Evolutionary conservation across 768 basidiomycete species (phyloP).

Genomic region (Boletus edulis): DNA sequence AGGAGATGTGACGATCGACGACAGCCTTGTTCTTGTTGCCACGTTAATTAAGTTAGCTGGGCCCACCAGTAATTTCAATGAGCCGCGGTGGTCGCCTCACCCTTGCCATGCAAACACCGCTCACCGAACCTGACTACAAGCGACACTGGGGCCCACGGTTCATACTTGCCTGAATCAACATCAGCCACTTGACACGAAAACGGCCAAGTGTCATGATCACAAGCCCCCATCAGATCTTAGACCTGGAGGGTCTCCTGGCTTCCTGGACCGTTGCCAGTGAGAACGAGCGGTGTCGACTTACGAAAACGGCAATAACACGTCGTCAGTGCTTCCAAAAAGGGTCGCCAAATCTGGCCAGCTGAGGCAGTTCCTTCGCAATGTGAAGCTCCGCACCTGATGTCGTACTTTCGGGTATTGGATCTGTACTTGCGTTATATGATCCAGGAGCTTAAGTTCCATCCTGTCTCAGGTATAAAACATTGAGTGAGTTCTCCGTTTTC

Average conservation of each 20-base stretch:
- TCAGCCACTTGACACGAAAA: constrained; percentile 8
- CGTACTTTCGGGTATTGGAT: constrained; percentile 14
- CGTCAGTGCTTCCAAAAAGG: constrained; percentile 16
- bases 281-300: not conserved
- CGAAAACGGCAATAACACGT: constrained; percentile 14
- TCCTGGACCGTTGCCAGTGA: constrained; percentile 5
- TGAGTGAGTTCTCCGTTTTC: not conserved
- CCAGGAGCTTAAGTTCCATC: constrained; percentile 7
- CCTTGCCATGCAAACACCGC: constrained; percentile 11
- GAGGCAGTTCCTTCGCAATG: constrained; percentile 13
- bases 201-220: constrained; percentile 16
- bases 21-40: constrained; percentile 6
- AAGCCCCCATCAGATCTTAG: constrained; percentile 17
- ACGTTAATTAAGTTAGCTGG: constrained; percentile 7
- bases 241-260: not conserved
- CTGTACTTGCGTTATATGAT: constrained; percentile 8
- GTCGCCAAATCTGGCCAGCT: not conserved
- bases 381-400: constrained; percentile 21
- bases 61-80: constrained; percentile 2
- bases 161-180: constrained; percentile 4
- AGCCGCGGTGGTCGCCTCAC: not conserved
- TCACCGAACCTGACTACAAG: constrained; percentile 8
- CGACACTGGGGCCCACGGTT: constrained; percentile 1
- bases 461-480: constrained; percentile 20
- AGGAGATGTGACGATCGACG: constrained; percentile 6